Evolutionary conservation across 23 red algal species (phyloP).

Genomic region (Gracilaria caudata): DNA sequence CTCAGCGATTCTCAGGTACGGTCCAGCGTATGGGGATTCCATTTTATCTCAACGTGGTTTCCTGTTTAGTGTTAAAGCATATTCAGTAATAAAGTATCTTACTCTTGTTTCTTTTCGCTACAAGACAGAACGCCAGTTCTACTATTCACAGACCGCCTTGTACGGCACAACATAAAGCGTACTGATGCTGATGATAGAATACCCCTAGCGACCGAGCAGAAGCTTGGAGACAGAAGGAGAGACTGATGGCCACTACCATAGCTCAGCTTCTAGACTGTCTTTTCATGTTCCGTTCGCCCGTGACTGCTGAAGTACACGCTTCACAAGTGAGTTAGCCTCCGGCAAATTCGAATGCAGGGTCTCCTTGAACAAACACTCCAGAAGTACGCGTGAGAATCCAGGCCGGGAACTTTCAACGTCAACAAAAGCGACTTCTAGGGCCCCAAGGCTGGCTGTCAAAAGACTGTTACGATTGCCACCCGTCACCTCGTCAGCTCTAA

Average conservation of each 20-base stretch:
- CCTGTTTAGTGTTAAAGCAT: conserved; percentile 27
- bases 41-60: not conserved
- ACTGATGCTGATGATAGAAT: not conserved
- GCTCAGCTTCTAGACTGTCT: not conserved
- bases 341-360: conserved; percentile 26
- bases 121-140: not conserved
- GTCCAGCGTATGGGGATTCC: too few relatives aligned
- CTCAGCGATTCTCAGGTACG: too few relatives aligned
- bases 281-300: conserved; percentile 19
- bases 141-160: not conserved
- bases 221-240: not conserved
- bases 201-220: not conserved
- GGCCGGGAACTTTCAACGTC: conserved; percentile 57
- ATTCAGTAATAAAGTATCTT: not conserved
- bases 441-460: conserved; percentile 51
- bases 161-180: not conserved
- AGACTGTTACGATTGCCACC: conserved; percentile 32
- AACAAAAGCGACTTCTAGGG: conserved; percentile 71
- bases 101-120: not conserved
- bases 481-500: conserved; percentile 64
- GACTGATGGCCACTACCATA: not conserved
- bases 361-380: conserved; percentile 63
- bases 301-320: conserved; percentile 13
- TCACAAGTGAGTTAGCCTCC: conserved; percentile 5
- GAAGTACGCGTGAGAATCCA: conserved; percentile 44